phyloP scores from a whole-genome alignment of 257 asterid species.

The Marsdenia floribunda region DNA sequence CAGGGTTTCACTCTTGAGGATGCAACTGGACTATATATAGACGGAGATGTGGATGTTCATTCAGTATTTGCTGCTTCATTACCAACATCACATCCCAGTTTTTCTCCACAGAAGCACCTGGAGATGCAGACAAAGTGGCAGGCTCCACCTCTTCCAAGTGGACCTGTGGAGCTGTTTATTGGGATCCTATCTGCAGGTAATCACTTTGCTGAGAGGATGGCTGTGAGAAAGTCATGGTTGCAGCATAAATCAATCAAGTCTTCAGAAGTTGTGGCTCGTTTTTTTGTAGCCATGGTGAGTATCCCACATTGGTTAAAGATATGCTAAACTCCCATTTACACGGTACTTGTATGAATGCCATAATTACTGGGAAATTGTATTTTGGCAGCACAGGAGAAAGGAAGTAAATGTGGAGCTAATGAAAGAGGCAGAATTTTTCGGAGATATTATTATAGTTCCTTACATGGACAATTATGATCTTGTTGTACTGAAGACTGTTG shows the following conservation, averaged over 20 bases:
- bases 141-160: slow-evolving; percentile 58
- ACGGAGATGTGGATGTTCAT: slow-evolving; percentile 74
- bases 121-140: slow-evolving; percentile 69
- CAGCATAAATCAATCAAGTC: slow-evolving; percentile 61
- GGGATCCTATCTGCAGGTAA: slow-evolving; percentile 95
- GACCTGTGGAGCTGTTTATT: slow-evolving; percentile 72
- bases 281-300: slow-evolving; percentile 91
- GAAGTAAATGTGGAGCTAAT: slow-evolving; percentile 76
- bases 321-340: neutral
- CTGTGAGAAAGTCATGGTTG: slow-evolving; percentile 94
- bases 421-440: slow-evolving; percentile 88
- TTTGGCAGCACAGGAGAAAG: slow-evolving; percentile 76
- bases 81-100: slow-evolving; percentile 79
- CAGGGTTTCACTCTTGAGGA: slow-evolving; percentile 95
- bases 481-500: slow-evolving; percentile 85
- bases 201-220: slow-evolving; percentile 97
- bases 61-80: slow-evolving; percentile 73
- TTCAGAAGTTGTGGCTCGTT: slow-evolving; percentile 61
- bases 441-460: slow-evolving; percentile 89
- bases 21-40: slow-evolving; percentile 72
- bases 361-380: slow-evolving; percentile 7
- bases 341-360: neutral
- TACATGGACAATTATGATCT: slow-evolving; percentile 95
- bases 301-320: slow-evolving; percentile 8
- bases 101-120: slow-evolving; percentile 66